Evolutionary conservation across 2,329 filamentous ascomycete genomes (phyloP).

Genomic region (Helminthosporium solani): DNA sequence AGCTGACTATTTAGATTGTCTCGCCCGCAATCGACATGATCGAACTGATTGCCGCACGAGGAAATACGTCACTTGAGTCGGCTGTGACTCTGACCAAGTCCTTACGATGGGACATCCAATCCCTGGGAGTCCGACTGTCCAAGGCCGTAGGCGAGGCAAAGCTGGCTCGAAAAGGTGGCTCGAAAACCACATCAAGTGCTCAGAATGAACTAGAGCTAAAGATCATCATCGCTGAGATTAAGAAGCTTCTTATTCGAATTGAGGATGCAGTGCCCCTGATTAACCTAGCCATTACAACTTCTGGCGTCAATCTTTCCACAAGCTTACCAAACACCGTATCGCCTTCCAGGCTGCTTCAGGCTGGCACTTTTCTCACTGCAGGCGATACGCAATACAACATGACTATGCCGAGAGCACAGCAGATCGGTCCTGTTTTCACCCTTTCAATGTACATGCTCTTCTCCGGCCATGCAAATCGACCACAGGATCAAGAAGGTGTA

Average conservation of each 20-base stretch:
- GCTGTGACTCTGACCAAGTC: slow-evolving; percentile 80
- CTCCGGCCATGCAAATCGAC: slow-evolving; percentile 66
- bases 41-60: slow-evolving; percentile 77
- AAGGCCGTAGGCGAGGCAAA: slow-evolving; percentile 67
- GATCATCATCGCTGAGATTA: slow-evolving; percentile 73
- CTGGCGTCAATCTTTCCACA: slow-evolving; percentile 81
- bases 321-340: slow-evolving; percentile 80
- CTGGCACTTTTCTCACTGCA: slow-evolving; percentile 84
- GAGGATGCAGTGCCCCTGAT: slow-evolving; percentile 90
- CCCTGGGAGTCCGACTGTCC: slow-evolving; percentile 72
- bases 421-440: slow-evolving; percentile 84
- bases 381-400: slow-evolving; percentile 81
- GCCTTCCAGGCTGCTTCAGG: slow-evolving; percentile 85
- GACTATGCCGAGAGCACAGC: slow-evolving; percentile 63
- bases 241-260: slow-evolving; percentile 71
- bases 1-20: slow-evolving; percentile 61
- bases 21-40: slow-evolving; percentile 91
- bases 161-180: slow-evolving; percentile 46
- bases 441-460: slow-evolving; percentile 96
- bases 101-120: slow-evolving; percentile 79
- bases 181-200: slow-evolving; percentile 52
- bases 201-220: slow-evolving; percentile 66
- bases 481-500: slow-evolving; percentile 57
- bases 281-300: slow-evolving; percentile 91
- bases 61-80: slow-evolving; percentile 80